Evolutionary conservation across 2,329 filamentous ascomycete genomes (phyloP).

Genomic region (Fusarium marasasianum): DNA sequence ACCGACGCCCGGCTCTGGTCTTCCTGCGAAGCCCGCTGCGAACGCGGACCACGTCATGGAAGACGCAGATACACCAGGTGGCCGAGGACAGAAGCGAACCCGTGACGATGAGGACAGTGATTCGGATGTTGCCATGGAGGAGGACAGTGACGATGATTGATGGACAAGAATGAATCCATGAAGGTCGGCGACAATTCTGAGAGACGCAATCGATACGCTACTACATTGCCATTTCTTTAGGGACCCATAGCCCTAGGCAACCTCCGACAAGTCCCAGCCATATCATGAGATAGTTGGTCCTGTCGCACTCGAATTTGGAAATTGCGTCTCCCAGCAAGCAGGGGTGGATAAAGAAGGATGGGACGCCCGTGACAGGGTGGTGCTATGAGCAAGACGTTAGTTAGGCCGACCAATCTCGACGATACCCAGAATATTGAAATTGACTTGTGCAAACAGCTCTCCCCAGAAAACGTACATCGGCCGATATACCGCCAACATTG

Average conservation of each 20-base stretch:
- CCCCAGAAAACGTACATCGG: conserved; percentile 69
- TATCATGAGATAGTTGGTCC: conserved; percentile 79
- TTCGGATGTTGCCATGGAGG: conserved; percentile 74
- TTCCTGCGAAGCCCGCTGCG: conserved; percentile 60
- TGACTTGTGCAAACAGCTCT: conserved; percentile 44
- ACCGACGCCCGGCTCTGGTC: conserved; percentile 51
- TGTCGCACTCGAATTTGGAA: conserved; percentile 68
- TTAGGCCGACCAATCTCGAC: conserved; percentile 47
- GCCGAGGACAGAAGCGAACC: conserved; percentile 73
- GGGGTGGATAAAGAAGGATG: conserved; percentile 91
- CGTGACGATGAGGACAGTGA: conserved; percentile 74
- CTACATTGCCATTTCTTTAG: conserved; percentile 69
- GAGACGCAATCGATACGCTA: conserved; percentile 35
- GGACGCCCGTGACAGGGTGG: conserved; percentile 81
- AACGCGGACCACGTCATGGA: conserved; percentile 59
- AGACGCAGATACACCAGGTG: conserved; percentile 64
- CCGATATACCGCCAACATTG: conserved; percentile 77
- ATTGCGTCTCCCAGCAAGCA: conserved; percentile 89
- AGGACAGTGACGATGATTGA: conserved; percentile 77
- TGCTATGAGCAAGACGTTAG: conserved; percentile 66
- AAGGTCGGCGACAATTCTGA: conserved; percentile 32
- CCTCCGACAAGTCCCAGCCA: conserved; percentile 91
- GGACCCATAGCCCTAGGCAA: conserved; percentile 81
- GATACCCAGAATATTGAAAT: conserved; percentile 44
- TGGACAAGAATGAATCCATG: conserved; percentile 53